Percentiles rank a stretch among this genome's conserved stretches.
phyloP scores from a whole-genome alignment of 805 yeast genomes.

The Clavispora asparagi region DNA sequence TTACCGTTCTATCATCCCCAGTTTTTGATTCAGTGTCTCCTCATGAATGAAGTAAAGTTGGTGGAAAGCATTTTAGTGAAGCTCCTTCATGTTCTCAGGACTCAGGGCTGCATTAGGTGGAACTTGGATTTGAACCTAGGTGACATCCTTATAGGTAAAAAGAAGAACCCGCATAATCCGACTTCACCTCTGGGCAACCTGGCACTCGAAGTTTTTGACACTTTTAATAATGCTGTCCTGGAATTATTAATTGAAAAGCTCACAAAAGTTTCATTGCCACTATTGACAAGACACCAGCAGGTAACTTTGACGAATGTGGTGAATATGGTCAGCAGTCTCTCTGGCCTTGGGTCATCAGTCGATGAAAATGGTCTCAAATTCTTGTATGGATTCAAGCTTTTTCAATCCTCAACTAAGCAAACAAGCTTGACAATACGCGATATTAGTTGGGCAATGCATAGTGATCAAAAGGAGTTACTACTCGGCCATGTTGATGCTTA shows the following conservation, averaged over 20 bases:
- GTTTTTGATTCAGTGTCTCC: constrained; percentile 67
- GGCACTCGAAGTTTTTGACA: constrained; percentile 23
- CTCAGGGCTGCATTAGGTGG: constrained; percentile 26
- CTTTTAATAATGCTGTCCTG: constrained; percentile 40
- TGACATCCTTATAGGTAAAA: constrained; percentile 1
- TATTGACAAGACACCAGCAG: constrained; percentile 87
- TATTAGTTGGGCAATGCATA: constrained; percentile 81
- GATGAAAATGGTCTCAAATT: constrained; percentile 70
- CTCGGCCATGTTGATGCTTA: constrained; percentile 44
- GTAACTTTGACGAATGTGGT: constrained; percentile 69
- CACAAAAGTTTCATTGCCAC: constrained; percentile 64
- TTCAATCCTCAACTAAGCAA: constrained; percentile 47
- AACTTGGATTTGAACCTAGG: constrained; percentile 25
- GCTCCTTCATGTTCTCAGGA: constrained; percentile 49
- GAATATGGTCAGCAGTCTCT: constrained; percentile 55
- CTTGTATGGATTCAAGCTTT: constrained; percentile 64
- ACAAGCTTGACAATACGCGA: constrained; percentile 68
- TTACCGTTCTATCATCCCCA: constrained; percentile 91
- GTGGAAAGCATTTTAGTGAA: constrained; percentile 54
- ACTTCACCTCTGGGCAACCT: not conserved
- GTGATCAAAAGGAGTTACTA: constrained; percentile 68
- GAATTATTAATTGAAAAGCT: constrained; percentile 53
- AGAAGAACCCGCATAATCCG: not conserved
- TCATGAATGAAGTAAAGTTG: constrained; percentile 50
- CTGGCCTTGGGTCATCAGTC: constrained; percentile 36